Evolutionary conservation across 2,329 filamentous ascomycete genomes (phyloP), one percentile per base, ranked within the genome.

Genomic region (Aspergillus udagawae): DNA sequence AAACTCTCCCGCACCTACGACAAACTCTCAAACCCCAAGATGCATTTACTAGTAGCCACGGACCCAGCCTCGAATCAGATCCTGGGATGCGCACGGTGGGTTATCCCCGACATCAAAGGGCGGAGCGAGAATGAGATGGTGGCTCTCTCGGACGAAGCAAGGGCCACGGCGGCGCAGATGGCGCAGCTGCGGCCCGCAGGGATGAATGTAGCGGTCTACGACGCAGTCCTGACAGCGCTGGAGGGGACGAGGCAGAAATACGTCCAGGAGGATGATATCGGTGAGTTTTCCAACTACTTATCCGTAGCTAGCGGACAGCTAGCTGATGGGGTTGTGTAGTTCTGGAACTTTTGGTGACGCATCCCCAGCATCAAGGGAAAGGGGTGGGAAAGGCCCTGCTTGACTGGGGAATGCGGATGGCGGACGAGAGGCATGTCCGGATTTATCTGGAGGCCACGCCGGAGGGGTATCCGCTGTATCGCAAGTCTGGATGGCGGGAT

Each of bases 401-500:
- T 42, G 66, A 67, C 27, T 84, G 80, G 79, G 82, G 82, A 0
- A 57, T 78, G 6, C 66, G 74, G 27, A 72, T 69, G 58, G 80
- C 80, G 1, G 81, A 83, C 62, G 70, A 67, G 4, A 75, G 73
- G 1, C 71, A 75, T 0, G 60, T 72, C 14, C 75, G 79, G 48
- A 73, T 76, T 9, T 85, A 80, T 65, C 66, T 85, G 1, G 81
- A 84, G 57, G 79, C 81, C 8, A 82, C 81, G 49, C 75, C 73
- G 0, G 74, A 73, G 17, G 82, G 79, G 2, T 75, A 71, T 56
- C 72, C 70, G 0, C 53, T 83, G 20, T 85, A 85, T 68, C 66
- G 74, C 57, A 78, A 74, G 60, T 72, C 78, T 62, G 82, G 81
- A 3, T 85, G 81, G 60, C 63, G 65, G 53, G 66, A 71, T 7